Base-by-base conservation (phyloP, 371 early-diverging fungal genomes). In the Mortierella sp. region DNA sequence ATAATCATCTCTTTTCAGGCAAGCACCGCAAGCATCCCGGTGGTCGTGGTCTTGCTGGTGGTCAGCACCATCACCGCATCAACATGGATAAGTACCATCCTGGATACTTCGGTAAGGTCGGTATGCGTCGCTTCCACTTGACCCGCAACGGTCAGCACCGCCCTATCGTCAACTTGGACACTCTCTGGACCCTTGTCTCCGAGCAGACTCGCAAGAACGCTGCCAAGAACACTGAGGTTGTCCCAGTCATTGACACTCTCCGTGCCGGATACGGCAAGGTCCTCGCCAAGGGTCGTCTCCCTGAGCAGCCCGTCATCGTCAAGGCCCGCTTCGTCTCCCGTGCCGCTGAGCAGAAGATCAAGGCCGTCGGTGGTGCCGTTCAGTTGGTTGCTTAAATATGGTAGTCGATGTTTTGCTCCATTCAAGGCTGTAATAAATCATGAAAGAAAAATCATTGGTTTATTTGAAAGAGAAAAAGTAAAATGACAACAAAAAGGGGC, bases 21-120 rank as follows among this genome's bases (percentile, higher is more conserved):
- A 99, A 99, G 95, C 99, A 99, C 95, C 94, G 99, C 86, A 99
- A 99, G 94, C 99, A 99, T 89, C 98, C 99, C 84, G 99, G 99
- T 88, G 99, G 99, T 94, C 95, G 99, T 88, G 99, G 99, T 97
- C 91, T 96, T 87, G 99, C 99, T 90, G 99, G 99, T 95, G 99
- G 99, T 93, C 93, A 95, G 88, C 98, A 98, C 90, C 99, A 99
- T 89, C 98, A 99, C 95, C 95, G 99, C 84, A 99, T 97, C 91
- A 97, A 97, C 93, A 97, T 99, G 95, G 97, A 98, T 90, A 98
- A 96, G 95, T 99, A 96, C 96, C 99, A 99, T 92, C 99, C 99
- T 83, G 99, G 99, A 89, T 98, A 98, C 96, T 99, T 98, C 86
- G 99, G 99, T 90, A 99, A 99, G 92, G 97, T 98, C 89, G 99